These are phyloP conservation scores for Colletotrichum phormii DNA, from an alignment of 2,329 filamentous ascomycete species.

Conservation along the genomic window DNA sequence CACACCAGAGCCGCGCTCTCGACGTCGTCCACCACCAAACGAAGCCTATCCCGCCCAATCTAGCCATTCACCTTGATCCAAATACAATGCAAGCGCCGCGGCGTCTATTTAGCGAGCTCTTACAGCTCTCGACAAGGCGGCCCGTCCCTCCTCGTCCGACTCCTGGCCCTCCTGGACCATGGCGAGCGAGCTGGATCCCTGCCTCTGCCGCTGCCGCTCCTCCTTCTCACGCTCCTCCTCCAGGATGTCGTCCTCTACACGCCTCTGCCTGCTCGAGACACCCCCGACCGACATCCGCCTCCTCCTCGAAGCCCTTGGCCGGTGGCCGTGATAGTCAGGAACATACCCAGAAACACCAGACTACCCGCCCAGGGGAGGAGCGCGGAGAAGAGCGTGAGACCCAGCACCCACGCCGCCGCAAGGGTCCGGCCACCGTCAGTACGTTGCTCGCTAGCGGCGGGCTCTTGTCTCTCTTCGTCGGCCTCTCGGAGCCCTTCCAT, in stretches of 20 bases:
- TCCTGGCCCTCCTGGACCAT: background rate
- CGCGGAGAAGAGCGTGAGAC: background rate
- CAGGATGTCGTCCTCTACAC: conserved; percentile 13
- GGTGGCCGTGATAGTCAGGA: background rate
- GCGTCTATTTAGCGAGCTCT: conserved; percentile 35
- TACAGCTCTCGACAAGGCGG: conserved; percentile 30
- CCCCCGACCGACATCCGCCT: conserved; percentile 27
- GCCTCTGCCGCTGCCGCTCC: background rate
- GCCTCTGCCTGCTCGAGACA: conserved; percentile 26
- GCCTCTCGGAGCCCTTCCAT: conserved; percentile 34
- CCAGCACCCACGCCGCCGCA: conserved; percentile 10
- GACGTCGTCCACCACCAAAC: conserved; percentile 31
- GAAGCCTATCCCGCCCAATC: conserved; percentile 28
- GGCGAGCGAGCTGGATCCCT: background rate
- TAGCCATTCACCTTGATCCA: conserved; percentile 18
- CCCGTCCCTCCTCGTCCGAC: conserved; percentile 24
- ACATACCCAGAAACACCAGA: background rate
- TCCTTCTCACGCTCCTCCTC: background rate
- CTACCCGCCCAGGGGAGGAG: background rate
- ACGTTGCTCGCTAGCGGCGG: conserved; percentile 37
- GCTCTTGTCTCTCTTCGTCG: conserved; percentile 34
- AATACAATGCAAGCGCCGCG: conserved; percentile 34
- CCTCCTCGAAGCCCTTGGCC: background rate
- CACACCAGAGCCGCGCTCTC: conserved; percentile 36
- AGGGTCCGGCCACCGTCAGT: conserved; percentile 15